A percentile compares a stretch with the other conserved stretches of the same genome.
Conservation (phyloP, 306 rosid genomes). For the Pyrus bretschneideri region DNA sequence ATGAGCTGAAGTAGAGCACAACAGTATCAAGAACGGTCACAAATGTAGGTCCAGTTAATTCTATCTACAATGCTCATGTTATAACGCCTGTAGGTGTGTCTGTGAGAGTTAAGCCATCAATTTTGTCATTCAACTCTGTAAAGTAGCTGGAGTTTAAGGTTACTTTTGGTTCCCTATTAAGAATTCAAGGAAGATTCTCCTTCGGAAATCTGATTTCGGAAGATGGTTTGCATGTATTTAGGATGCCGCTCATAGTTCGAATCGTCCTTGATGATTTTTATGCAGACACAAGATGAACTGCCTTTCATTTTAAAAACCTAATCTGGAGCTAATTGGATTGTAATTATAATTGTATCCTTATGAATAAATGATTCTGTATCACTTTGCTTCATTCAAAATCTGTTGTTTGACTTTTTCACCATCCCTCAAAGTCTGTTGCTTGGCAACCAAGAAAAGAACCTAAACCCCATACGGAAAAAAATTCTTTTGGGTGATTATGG, state of each 20-base stretch:
- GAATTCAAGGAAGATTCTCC: slow-evolving; percentile 40
- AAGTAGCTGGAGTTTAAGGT: slow-evolving; percentile 43
- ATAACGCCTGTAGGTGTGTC: slow-evolving; percentile 34
- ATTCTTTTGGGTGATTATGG: too few relatives aligned
- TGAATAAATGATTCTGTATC: not conserved
- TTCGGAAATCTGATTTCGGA: slow-evolving; percentile 56
- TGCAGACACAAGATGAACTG: slow-evolving; percentile 19
- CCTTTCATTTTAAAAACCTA: not conserved
- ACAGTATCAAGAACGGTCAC: slow-evolving; percentile 47
- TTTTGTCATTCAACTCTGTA: slow-evolving; percentile 26
- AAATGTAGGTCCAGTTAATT: slow-evolving; percentile 44
- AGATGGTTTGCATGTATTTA: slow-evolving; percentile 46
- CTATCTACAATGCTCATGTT: slow-evolving; percentile 36
- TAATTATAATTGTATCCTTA: not conserved
- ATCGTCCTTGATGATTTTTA: slow-evolving; percentile 28
- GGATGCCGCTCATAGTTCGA: slow-evolving; percentile 38
- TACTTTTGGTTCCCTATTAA: slow-evolving; percentile 22
- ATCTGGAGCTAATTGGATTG: not conserved
- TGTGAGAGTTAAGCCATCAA: slow-evolving; percentile 34
- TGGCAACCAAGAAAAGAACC: too few relatives aligned
- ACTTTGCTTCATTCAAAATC: too few relatives aligned
- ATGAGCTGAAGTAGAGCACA: slow-evolving; percentile 31
- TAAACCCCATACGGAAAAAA: too few relatives aligned
- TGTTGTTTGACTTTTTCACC: too few relatives aligned
- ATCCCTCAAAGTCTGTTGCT: too few relatives aligned